Conservation (phyloP, 2,329 filamentous ascomycete genomes). For the Diaporthe sp. region DNA sequence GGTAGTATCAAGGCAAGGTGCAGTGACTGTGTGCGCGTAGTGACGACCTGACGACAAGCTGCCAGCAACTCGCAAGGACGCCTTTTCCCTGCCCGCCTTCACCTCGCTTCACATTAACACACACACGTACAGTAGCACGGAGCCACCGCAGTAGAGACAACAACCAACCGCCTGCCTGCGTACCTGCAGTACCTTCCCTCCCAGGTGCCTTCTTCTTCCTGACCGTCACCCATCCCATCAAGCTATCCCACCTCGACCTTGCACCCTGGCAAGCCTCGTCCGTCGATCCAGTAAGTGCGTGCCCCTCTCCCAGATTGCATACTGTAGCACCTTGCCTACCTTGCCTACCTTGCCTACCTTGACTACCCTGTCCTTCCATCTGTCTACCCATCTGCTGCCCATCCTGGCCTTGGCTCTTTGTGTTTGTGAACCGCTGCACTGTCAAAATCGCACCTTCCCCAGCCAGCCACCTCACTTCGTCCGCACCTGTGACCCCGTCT, state of each 20-base stretch:
- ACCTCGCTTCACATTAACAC: conserved; percentile 11
- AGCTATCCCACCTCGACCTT: background rate
- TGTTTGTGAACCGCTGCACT: conserved; percentile 37
- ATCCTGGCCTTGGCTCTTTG: conserved; percentile 21
- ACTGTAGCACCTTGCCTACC: background rate
- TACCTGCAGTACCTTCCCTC: conserved; percentile 5
- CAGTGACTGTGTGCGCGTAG: conserved; percentile 2
- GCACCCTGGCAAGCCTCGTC: conserved; percentile 29
- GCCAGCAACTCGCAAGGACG: background rate
- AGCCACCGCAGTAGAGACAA: background rate
- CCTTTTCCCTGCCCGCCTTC: background rate
- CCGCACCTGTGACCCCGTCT: conserved; percentile 30
- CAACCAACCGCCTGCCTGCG: conserved; percentile 10
- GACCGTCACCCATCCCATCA: background rate
- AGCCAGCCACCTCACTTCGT: conserved; percentile 32
- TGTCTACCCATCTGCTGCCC: background rate
- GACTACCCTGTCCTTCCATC: conserved; percentile 11
- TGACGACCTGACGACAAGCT: conserved; percentile 6
- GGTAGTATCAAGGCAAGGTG: background rate
- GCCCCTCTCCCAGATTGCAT: conserved; percentile 20
- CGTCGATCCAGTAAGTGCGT: conserved; percentile 31
- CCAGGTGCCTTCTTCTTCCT: background rate
- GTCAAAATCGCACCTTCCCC: conserved; percentile 29
- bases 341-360: background rate
- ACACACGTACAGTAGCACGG: background rate